These are phyloP conservation scores for Angomonas deanei DNA, from an alignment of 208 protist species.

Conservation along the genomic window DNA sequence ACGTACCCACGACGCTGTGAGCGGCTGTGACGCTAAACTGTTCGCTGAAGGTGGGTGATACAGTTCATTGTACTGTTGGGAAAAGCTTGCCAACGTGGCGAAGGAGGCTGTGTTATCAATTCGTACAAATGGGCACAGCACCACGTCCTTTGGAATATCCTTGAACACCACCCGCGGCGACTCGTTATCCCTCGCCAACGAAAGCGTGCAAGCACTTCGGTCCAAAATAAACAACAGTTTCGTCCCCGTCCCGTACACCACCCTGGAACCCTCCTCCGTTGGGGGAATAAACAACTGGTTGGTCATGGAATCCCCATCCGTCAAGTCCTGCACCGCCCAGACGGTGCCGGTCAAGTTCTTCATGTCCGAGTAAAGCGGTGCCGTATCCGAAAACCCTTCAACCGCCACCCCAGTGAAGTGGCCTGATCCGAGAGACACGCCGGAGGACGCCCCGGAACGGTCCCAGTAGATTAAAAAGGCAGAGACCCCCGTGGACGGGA, in stretches of 20 bases:
- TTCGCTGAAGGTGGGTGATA: constrained; percentile 35
- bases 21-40: constrained; percentile 37
- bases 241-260: constrained; percentile 63
- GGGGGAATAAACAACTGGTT: constrained; percentile 61
- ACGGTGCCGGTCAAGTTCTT: constrained; percentile 30
- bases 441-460: constrained; percentile 41
- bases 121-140: constrained; percentile 80
- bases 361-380: constrained; percentile 54
- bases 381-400: constrained; percentile 36
- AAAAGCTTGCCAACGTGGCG: constrained; percentile 62
- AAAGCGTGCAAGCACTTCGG: constrained; percentile 64
- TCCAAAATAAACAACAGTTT: constrained; percentile 82
- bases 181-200: constrained; percentile 68
- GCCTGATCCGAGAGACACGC: constrained; percentile 69
- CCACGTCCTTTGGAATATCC: constrained; percentile 48
- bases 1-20: constrained; percentile 65
- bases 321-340: constrained; percentile 88
- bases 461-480: constrained; percentile 76
- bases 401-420: constrained; percentile 84
- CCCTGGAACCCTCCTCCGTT: constrained; percentile 23
- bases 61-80: constrained; percentile 26
- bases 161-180: constrained; percentile 68
- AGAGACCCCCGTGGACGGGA: constrained; percentile 56
- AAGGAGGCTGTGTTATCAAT: constrained; percentile 77
- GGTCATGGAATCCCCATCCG: constrained; percentile 79